Evolutionary conservation across 2,329 filamentous ascomycete species (phyloP), one percentile per base, ranked within the genome.

Genomic region (Remersonia thermophila): DNA sequence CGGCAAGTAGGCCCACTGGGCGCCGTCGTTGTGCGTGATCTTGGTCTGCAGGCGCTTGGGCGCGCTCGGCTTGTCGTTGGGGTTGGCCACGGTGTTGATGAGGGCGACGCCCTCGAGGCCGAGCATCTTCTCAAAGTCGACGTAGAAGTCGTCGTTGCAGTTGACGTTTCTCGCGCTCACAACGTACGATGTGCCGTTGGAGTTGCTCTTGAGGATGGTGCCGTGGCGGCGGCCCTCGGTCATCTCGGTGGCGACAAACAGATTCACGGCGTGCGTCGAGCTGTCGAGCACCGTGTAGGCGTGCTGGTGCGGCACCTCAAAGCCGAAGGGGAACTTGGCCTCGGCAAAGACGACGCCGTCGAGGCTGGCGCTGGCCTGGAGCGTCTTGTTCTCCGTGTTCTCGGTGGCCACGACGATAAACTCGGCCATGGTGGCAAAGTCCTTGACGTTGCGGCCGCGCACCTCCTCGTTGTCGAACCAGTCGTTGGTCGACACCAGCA

Each of bases 1-100:
- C 9, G 74, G 60, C 8, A 98, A 61, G 44, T 77, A 76, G 18
- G 67, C 68, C 91, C 91, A 98, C 54, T 87, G 76, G 1, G 83
- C 82, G 25, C 89, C 91, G 53, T 98, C 91, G 51, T 95, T 96
- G 62, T 98, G 91, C 1, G 86, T 94, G 52, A 98, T 95, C 65
- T 82, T 78, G 27, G 84, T 91, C 57, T 85, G 84, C 33, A 95
- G 68, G 54, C 77, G 79, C 67, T 98, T 98, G 29, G 69, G 65
- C 15, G 71, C 67, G 33, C 35, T 40, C 13, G 77, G 77, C 30
- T 69, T 65, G 35, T 78, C 74, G 25, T 80, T 66, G 17, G 69
- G 61, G 51, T 96, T 96, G 32, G 71, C 67, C 13, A 98, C 84
- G 7, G 83, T 64, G 51, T 98, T 98, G 52, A 86, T 83, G 45